These are phyloP conservation scores for Trichoderma brevicompactum DNA, from an alignment of 2,329 filamentous ascomycete species.

Conservation along the genomic window DNA sequence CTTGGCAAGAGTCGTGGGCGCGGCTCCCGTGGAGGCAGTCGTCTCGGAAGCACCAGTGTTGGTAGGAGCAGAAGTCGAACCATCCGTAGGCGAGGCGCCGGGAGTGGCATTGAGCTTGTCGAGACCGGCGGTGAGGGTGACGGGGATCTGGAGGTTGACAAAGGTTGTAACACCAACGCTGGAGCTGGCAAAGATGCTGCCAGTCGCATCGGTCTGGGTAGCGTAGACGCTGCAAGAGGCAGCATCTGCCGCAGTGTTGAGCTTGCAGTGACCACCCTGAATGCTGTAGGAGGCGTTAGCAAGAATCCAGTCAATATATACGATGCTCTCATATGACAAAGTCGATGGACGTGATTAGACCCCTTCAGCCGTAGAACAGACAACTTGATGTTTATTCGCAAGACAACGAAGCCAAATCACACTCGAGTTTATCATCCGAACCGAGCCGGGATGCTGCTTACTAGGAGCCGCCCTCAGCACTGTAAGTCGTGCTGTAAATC, in stretches of 20 bases:
- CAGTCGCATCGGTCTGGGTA: neutral
- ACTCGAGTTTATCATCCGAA: neutral
- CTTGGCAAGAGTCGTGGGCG: slow-evolving; percentile 23
- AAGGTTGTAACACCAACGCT: slow-evolving; percentile 28
- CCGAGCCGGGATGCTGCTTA: neutral
- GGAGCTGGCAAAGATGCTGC: neutral
- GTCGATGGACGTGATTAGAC: no score
- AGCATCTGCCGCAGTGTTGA: slow-evolving; percentile 35
- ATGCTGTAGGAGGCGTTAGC: slow-evolving; percentile 30
- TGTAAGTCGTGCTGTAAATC: neutral
- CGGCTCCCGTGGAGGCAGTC: slow-evolving; percentile 25
- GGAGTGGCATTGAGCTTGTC: slow-evolving; percentile 41
- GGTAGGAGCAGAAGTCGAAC: slow-evolving; percentile 31
- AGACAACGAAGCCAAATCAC: neutral
- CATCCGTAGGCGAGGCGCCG: slow-evolving; percentile 24
- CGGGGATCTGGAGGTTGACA: slow-evolving; percentile 36
- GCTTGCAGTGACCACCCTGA: slow-evolving; percentile 35
- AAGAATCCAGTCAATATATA: neutral
- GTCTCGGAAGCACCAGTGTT: slow-evolving; percentile 25
- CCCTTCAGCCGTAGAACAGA: no score
- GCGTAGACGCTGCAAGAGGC: slow-evolving; percentile 35
- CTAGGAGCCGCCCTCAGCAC: neutral
- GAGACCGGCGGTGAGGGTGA: slow-evolving; percentile 46
- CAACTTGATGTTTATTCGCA: neutral
- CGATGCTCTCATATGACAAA: no score